Evolutionary conservation across 1,284 basidiomycete genomes (phyloP).

Genomic region (Melampsora medusae): DNA sequence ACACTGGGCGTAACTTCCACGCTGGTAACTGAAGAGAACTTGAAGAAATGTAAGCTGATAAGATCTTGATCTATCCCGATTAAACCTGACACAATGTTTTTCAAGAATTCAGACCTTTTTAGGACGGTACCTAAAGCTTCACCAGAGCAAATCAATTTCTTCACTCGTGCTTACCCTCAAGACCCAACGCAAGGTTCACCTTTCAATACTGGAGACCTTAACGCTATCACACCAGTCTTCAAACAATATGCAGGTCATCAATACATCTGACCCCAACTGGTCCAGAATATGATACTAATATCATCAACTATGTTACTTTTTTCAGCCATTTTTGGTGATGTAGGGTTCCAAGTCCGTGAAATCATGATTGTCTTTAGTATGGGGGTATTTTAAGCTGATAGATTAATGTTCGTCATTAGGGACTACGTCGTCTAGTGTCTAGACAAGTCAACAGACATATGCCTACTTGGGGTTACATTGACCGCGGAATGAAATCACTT

Average conservation of each 20-base stretch:
- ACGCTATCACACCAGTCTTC: conserved; percentile 32
- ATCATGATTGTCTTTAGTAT: too few relatives aligned
- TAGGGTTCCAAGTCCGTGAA: conserved; percentile 28
- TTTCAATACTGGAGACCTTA: conserved; percentile 16
- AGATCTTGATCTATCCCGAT: too few relatives aligned
- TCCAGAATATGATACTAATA: too few relatives aligned
- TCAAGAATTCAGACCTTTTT: conserved; percentile 2
- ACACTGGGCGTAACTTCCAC: conserved; percentile 11
- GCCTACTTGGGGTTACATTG: conserved; percentile 18
- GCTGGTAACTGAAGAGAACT: conserved; percentile 13
- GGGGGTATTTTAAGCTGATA: background rate
- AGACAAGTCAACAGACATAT: background rate
- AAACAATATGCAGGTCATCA: conserved; percentile 24
- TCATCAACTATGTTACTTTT: background rate
- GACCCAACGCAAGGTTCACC: conserved; percentile 36
- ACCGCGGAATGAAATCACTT: background rate
- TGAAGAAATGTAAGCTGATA: conserved; percentile 12
- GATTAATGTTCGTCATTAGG: background rate
- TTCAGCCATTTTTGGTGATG: conserved; percentile 32
- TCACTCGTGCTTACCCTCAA: conserved; percentile 20
- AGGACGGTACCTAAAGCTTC: conserved; percentile 9
- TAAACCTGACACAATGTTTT: too few relatives aligned
- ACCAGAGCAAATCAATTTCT: background rate
- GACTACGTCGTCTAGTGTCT: conserved; percentile 10
- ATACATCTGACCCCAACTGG: too few relatives aligned